Base-by-base conservation (phyloP, 257 asterid genomes). In the Coffea eugenioides region DNA sequence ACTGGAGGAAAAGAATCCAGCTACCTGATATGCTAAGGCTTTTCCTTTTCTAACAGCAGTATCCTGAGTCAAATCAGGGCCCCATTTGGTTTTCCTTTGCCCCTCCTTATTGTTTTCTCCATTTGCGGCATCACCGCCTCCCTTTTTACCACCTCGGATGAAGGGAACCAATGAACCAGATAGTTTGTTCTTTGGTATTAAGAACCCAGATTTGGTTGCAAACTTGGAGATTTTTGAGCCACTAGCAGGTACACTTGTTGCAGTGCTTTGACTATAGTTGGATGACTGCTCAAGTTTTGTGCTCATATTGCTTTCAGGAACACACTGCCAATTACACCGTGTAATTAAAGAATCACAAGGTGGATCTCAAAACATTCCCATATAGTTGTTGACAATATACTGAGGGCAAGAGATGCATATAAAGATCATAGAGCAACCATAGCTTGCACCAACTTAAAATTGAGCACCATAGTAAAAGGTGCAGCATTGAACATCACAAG, bases 41-140 rank as follows among this genome's bases (percentile, higher is more conserved):
- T 96, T 90, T 80, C 92, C 97, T 87, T 87, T 95, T 75, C 93
- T 88, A 73, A 92, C 96, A 79, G 94, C 80, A 67, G 90, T 54
- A 83, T 92, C 99, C 82, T 85, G 83, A 23, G 92, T 84, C 52
- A 88, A 88, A 87, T 93, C 98, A 77, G 94, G 92, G 71, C 96
- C 99, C 99, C 99, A 95, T 89, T 89, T 92, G 84, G 98, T 93
- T 84, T 95, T 93, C 80, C 98, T 90, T 71, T 77, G 91, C 72
- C 77, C 88, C 80, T 75, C 88, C 79, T 87, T 87, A 73, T 74
- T 82, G 72, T 88, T 80, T 75, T 93, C 98, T 76, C 88, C 92
- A 36, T 84, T 90, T 46, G 74, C 75, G 56, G 84, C 51, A 71
- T 95, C 92, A 72, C 78, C 80, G 80, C 86, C 88, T 2, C 88